These are phyloP conservation scores for Diplogelasinospora grovesii DNA, from an alignment of 495 filamentous ascomycete genomes.

Conservation along the genomic window DNA sequence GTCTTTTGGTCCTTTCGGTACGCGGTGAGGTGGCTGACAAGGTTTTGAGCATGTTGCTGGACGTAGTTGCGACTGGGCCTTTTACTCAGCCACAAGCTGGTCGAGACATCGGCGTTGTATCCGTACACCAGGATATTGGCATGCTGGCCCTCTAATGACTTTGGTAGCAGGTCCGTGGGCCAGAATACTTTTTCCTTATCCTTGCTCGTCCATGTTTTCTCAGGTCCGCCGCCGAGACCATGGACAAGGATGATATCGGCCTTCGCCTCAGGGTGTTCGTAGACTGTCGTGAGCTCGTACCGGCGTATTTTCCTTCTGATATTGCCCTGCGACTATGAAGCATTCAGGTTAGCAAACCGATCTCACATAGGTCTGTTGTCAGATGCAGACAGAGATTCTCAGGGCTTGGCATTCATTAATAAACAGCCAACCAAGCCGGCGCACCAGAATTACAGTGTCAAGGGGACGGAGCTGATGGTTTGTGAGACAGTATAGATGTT, in stretches of 20 bases:
- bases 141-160: conserved; percentile 51
- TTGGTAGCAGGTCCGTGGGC: conserved; percentile 68
- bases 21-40: conserved; percentile 52
- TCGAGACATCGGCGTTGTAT: conserved; percentile 71
- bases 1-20: conserved; percentile 49
- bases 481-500: too few species aligned
- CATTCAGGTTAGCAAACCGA: too few species aligned
- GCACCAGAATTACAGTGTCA: too few species aligned
- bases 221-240: conserved; percentile 73
- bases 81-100: conserved; percentile 32
- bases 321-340: too few species aligned
- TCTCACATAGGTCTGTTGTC: too few species aligned
- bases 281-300: conserved; percentile 65
- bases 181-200: conserved; percentile 63
- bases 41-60: conserved; percentile 76
- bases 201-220: conserved; percentile 66
- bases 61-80: conserved; percentile 66
- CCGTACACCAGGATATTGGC: conserved; percentile 76
- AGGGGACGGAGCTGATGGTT: too few species aligned
- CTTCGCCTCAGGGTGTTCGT: conserved; percentile 50
- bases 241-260: conserved; percentile 75
- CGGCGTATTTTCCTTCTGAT: conserved; percentile 53
- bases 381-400: too few species aligned
- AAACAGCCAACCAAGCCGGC: too few species aligned
- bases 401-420: too few species aligned